Percentiles rank a stretch among this genome's conserved stretches.
These are phyloP conservation scores for Xylariales sp. DNA, from an alignment of 2,329 filamentous ascomycete species.

Conservation along the genomic window DNA sequence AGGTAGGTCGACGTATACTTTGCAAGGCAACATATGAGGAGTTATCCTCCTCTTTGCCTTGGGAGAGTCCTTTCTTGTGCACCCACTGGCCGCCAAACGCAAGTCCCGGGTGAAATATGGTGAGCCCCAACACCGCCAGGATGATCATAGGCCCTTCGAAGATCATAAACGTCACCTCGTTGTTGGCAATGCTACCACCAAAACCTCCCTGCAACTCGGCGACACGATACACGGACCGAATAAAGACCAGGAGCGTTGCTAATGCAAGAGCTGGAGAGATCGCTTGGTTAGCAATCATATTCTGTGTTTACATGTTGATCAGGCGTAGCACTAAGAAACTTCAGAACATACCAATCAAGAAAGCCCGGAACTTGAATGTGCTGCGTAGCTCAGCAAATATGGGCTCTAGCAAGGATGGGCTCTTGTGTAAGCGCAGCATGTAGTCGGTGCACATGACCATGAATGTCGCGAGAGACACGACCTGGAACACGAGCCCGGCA, in stretches of 20 bases:
- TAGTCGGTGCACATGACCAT: conserved; percentile 33
- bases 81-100: conserved; percentile 9
- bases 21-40: too few relatives aligned
- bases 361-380: too few relatives aligned
- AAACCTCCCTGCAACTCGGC: conserved; percentile 55
- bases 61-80: too few relatives aligned
- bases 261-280: too few relatives aligned
- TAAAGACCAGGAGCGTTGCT: conserved; percentile 51
- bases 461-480: conserved; percentile 40
- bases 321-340: too few relatives aligned
- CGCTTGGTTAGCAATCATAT: too few relatives aligned
- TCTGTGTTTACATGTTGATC: too few relatives aligned
- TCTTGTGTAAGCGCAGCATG: conserved; percentile 15
- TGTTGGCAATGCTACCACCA: conserved; percentile 39
- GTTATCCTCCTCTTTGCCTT: too few relatives aligned
- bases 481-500: conserved; percentile 42
- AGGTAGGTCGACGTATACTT: too few relatives aligned
- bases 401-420: too few relatives aligned
- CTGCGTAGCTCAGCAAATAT: too few relatives aligned
- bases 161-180: conserved; percentile 40
- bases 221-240: conserved; percentile 52
- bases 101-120: conserved; percentile 24
- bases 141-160: conserved; percentile 37
- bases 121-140: conserved; percentile 21
- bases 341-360: too few relatives aligned